These are phyloP conservation scores for Galerina marginata DNA, from an alignment of 768 basidiomycete genomes.

Conservation along the genomic window DNA sequence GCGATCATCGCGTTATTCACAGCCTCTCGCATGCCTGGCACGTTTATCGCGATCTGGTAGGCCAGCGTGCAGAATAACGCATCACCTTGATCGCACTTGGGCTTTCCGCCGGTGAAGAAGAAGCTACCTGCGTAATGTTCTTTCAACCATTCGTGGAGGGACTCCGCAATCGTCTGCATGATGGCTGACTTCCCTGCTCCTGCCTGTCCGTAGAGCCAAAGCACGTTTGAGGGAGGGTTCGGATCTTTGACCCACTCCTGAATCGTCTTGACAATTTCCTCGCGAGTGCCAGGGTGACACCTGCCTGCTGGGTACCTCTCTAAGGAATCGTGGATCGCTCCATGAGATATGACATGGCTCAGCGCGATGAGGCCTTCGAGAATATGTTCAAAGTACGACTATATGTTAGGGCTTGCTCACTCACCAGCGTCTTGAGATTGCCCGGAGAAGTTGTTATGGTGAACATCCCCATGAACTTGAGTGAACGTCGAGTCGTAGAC, in stretches of 20 bases:
- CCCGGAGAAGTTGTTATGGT: too few relatives aligned
- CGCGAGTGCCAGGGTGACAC: slow-evolving; percentile 24
- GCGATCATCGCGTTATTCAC: slow-evolving; percentile 12
- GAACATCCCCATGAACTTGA: too few relatives aligned
- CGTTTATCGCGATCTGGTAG: slow-evolving; percentile 25
- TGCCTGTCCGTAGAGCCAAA: slow-evolving; percentile 26
- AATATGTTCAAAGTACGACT: too few relatives aligned
- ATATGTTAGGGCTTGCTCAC: too few relatives aligned
- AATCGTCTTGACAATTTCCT: slow-evolving; percentile 9
- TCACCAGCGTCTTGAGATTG: too few relatives aligned
- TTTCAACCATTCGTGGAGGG: neutral
- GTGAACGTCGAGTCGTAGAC: too few relatives aligned
- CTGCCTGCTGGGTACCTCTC: slow-evolving; percentile 13
- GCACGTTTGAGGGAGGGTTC: neutral
- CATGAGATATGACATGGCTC: slow-evolving; percentile 10
- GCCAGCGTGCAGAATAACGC: slow-evolving; percentile 22
- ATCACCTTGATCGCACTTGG: slow-evolving; percentile 6
- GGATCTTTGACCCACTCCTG: slow-evolving; percentile 15
- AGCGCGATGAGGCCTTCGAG: neutral
- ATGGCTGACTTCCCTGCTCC: slow-evolving; percentile 29
- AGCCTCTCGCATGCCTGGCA: slow-evolving; percentile 2
- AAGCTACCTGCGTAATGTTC: slow-evolving; percentile 9
- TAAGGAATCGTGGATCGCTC: slow-evolving; percentile 14
- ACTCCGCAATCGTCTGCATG: slow-evolving; percentile 20
- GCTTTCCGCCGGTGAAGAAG: slow-evolving; percentile 17